Base-by-base conservation (phyloP, 164 flowering plant genomes). In the Buxus sempervirens region DNA sequence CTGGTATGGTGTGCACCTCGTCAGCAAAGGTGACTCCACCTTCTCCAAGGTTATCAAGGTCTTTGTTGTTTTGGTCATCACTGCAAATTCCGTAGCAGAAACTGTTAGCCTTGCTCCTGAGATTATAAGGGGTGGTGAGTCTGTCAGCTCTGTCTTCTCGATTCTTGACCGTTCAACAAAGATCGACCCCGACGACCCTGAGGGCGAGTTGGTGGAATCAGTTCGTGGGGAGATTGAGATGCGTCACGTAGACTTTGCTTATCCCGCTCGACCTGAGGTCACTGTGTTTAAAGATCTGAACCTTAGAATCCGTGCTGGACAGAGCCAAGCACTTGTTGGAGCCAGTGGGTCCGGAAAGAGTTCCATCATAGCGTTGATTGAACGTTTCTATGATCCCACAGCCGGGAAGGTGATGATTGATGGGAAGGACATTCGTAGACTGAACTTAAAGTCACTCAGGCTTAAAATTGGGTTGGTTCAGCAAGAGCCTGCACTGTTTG, bases 271-370 rank as follows among this genome's bases (percentile, higher is more conserved):
- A 21, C 96, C 99, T 20, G 97, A 93, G 65, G 70, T 88, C 9
- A 45, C 69, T 7, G 87, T 96, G 54, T 93, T 96, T 42, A 90
- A 88, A 73, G 96, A 91, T 69, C 67, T 96, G 27, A 89, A 66
- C 76, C 82, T 96, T 5, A 78, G 96, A 58, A 88, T 93, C 70
- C 87, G 96, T 0, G 96, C 98, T 21, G 99, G 98, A 20, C 88
- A 85, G 59, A 96, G 98, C 83, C 98, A 88, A 68, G 98, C 99
- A 9, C 92, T 96, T 10, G 99, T 96, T 16, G 99, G 99, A 19
- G 93, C 99, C 0, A 96, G 99, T 69, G 99, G 99, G n/a, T 91
- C 93, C 9, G 99, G 99, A 0, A 96, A 96, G 85, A 93, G 98
- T 60, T 91, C 99, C 0, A 89, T 96, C 13, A 88, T 93, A 62